Conservation (phyloP, 2,329 filamentous ascomycete species). For the Graphilbum fragrans region DNA sequence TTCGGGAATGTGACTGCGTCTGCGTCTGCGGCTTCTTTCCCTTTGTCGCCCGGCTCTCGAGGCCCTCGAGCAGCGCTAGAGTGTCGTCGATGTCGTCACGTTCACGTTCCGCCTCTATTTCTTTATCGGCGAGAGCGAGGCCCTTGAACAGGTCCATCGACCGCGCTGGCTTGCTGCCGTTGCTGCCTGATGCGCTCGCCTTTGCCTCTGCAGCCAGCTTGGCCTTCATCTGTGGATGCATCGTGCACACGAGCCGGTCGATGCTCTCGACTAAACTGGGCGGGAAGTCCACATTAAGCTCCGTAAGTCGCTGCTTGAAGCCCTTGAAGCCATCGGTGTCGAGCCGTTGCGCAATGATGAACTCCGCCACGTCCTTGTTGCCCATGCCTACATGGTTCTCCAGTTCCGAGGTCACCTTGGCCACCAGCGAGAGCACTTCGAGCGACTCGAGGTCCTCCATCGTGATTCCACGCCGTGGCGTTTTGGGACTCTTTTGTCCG, state of each 20-base stretch:
- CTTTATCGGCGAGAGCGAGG: conserved; percentile 72
- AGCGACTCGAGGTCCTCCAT: conserved; percentile 91
- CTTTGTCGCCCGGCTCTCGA: conserved; percentile 52
- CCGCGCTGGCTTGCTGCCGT: conserved; percentile 22
- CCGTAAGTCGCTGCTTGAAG: conserved; percentile 64
- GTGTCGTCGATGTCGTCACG: conserved; percentile 78
- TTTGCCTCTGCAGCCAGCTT: conserved; percentile 27
- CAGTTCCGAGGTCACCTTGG: conserved; percentile 86
- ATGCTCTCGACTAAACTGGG: conserved; percentile 86
- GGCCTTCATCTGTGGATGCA: conserved; percentile 81
- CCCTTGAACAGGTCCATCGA: conserved; percentile 72
- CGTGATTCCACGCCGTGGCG: conserved; percentile 8
- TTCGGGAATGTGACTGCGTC: background rate
- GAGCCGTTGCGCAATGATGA: conserved; percentile 81
- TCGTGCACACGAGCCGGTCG: conserved; percentile 73
- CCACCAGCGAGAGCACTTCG: conserved; percentile 87
- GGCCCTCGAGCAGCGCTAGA: conserved; percentile 75
- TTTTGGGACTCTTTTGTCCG: no score
- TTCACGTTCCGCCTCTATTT: conserved; percentile 31
- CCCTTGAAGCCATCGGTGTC: conserved; percentile 57
- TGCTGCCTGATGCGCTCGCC: conserved; percentile 15
- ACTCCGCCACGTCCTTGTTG: conserved; percentile 93
- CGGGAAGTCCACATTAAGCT: conserved; percentile 68
- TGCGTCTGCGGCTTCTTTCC: conserved; percentile 14
- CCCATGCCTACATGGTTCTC: conserved; percentile 86